These are phyloP conservation scores for Cladosporium phlei DNA, from an alignment of 2,329 filamentous ascomycete genomes.

Conservation along the genomic window DNA sequence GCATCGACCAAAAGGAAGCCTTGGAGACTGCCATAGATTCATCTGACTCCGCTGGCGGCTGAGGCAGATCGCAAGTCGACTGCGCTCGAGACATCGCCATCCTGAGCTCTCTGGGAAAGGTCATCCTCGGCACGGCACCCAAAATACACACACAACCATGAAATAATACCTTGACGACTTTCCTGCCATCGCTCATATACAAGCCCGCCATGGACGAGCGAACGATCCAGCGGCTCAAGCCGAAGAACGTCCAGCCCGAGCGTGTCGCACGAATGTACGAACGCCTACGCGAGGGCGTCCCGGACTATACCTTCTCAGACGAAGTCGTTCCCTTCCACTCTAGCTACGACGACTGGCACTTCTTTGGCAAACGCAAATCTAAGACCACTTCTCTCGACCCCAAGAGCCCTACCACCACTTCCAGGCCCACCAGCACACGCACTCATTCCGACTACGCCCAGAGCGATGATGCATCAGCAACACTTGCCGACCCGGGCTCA, in stretches of 20 bases:
- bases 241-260: slow-evolving; percentile 11
- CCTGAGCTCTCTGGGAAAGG: too few relatives aligned
- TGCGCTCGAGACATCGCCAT: too few relatives aligned
- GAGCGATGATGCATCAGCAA: slow-evolving; percentile 18
- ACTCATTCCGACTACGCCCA: slow-evolving; percentile 27
- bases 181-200: too few relatives aligned
- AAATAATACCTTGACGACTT: too few relatives aligned
- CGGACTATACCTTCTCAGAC: slow-evolving; percentile 35
- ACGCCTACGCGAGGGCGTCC: slow-evolving; percentile 31
- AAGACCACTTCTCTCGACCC: background rate
- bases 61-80: too few relatives aligned
- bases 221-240: slow-evolving; percentile 11
- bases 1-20: too few relatives aligned
- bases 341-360: slow-evolving; percentile 80
- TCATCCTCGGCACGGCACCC: too few relatives aligned
- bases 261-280: slow-evolving; percentile 27
- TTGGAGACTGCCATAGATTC: too few relatives aligned
- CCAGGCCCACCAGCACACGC: slow-evolving; percentile 22
- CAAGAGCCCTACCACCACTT: slow-evolving; percentile 6
- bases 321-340: slow-evolving; percentile 43
- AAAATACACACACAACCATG: too few relatives aligned
- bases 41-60: too few relatives aligned
- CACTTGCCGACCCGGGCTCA: background rate
- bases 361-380: slow-evolving; percentile 35
- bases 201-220: slow-evolving; percentile 10